phyloP scores from a whole-genome alignment of 169 alveolate species.

The Cryptosporidium felis region DNA sequence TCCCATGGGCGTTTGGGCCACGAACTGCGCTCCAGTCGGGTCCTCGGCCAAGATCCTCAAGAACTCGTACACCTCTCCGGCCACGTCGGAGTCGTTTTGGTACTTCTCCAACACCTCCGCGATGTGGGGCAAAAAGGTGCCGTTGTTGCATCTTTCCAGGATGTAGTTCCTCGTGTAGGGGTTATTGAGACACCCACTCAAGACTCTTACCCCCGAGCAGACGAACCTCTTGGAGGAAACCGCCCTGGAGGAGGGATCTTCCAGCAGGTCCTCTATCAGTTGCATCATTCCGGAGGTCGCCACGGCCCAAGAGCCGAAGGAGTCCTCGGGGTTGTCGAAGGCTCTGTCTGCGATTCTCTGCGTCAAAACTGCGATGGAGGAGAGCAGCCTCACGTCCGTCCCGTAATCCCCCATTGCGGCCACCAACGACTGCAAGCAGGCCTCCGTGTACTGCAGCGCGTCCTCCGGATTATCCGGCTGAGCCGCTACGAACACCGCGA shows the following conservation, averaged over 20 bases:
- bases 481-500: slow-evolving; percentile 86
- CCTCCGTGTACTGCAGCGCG: slow-evolving; percentile 89
- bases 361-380: slow-evolving; percentile 78
- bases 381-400: slow-evolving; percentile 79
- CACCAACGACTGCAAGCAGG: slow-evolving; percentile 82
- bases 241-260: slow-evolving; percentile 51
- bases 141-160: slow-evolving; percentile 62
- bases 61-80: slow-evolving; percentile 78
- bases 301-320: slow-evolving; percentile 92
- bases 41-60: slow-evolving; percentile 80
- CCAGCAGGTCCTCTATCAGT: slow-evolving; percentile 79
- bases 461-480: slow-evolving; percentile 88
- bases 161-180: slow-evolving; percentile 64
- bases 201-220: slow-evolving; percentile 32
- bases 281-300: slow-evolving; percentile 86
- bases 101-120: slow-evolving; percentile 75
- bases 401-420: slow-evolving; percentile 78
- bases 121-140: slow-evolving; percentile 49
- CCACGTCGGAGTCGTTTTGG: slow-evolving; percentile 79
- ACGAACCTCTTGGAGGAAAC: slow-evolving; percentile 43
- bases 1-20: slow-evolving; percentile 64
- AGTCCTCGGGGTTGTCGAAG: slow-evolving; percentile 85
- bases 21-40: slow-evolving; percentile 78
- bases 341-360: slow-evolving; percentile 63
- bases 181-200: slow-evolving; percentile 47